These are phyloP conservation scores for Scutellaria minor DNA, from an alignment of 257 asterid genomes.

Conservation along the genomic window DNA sequence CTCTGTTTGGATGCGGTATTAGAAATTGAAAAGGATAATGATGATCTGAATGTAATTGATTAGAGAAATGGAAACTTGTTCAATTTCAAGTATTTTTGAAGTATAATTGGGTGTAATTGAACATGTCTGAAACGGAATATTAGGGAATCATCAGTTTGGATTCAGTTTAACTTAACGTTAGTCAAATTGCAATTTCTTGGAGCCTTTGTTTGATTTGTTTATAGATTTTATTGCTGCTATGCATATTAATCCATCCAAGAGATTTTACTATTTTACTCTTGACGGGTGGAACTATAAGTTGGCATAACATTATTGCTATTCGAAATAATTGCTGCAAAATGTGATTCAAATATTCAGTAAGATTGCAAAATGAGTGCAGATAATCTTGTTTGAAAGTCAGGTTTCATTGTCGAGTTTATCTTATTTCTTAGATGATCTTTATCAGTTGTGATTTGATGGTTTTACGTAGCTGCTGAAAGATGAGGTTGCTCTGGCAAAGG, in stretches of 20 bases:
- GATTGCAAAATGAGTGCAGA: background rate
- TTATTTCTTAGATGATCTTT: slow-evolving; percentile 14
- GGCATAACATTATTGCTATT: background rate
- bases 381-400: background rate
- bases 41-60: background rate
- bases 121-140: background rate
- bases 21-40: background rate
- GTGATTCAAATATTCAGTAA: background rate
- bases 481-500: slow-evolving; percentile 48
- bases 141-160: background rate
- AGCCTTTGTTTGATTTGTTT: background rate
- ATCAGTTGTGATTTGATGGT: slow-evolving; percentile 17
- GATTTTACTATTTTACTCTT: background rate
- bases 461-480: slow-evolving; percentile 62
- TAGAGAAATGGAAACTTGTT: background rate
- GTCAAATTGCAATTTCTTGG: background rate
- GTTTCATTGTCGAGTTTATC: slow-evolving; percentile 5
- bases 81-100: background rate
- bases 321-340: background rate
- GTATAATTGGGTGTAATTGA: background rate
- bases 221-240: background rate
- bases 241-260: background rate
- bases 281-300: slow-evolving; percentile 4
- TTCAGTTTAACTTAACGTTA: background rate
- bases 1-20: background rate